phyloP scores from a whole-genome alignment of 306 rosid genomes.

The Lathyrus oleraceus region DNA sequence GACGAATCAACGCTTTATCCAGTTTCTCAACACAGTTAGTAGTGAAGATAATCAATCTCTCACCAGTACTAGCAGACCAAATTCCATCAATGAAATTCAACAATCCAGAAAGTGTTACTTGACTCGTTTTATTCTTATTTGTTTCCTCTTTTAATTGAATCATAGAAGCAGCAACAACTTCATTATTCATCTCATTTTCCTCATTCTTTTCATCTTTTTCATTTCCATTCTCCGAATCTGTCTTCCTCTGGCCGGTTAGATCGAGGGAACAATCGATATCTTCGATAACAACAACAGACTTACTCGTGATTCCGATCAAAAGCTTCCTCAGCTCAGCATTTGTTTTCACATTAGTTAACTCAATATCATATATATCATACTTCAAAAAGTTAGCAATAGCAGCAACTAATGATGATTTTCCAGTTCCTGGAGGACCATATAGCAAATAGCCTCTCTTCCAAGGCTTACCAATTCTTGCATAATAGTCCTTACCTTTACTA shows the following conservation, averaged over 20 bases:
- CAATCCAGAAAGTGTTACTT: conserved; percentile 66
- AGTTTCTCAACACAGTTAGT: conserved; percentile 70
- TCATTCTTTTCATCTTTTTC: conserved; percentile 27
- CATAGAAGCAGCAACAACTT: background rate
- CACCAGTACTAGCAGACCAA: conserved; percentile 69
- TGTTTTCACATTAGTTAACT: conserved; percentile 52
- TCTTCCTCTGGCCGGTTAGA: conserved; percentile 49
- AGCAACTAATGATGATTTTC: conserved; percentile 68
- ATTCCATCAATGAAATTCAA: conserved; percentile 73
- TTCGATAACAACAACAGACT: conserved; percentile 62
- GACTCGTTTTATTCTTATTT: conserved; percentile 35
- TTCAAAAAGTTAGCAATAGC: conserved; percentile 65
- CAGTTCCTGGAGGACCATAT: conserved; percentile 76
- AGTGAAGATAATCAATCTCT: conserved; percentile 65
- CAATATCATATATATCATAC: conserved; percentile 64
- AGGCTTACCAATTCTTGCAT: conserved; percentile 55
- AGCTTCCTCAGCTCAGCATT: conserved; percentile 59
- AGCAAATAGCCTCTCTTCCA: conserved; percentile 79
- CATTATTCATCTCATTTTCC: background rate
- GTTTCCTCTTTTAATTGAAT: background rate
- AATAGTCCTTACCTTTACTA: conserved; percentile 48
- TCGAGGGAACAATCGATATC: conserved; percentile 72
- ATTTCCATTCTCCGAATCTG: conserved; percentile 21
- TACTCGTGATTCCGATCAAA: conserved; percentile 53
- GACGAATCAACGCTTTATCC: conserved; percentile 65